Conservation (phyloP, 768 basidiomycete species). For the Agaricus subrufescens region DNA sequence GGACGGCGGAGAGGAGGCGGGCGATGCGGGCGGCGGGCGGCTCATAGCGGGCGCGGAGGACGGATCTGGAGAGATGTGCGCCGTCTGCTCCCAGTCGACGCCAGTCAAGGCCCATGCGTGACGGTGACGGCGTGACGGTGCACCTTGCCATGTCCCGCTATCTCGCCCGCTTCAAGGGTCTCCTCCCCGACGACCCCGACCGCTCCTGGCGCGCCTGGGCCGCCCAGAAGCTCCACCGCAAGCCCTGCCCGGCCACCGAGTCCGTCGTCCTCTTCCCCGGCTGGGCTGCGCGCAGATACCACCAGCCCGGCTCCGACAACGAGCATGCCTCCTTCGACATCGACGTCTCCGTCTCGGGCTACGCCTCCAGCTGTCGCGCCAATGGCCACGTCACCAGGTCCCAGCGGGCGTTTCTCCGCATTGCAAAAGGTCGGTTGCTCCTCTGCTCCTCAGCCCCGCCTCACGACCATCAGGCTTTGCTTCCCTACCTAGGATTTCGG, state of each 20-base stretch:
- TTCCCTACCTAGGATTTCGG: constrained; percentile 56
- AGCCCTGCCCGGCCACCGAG: constrained; percentile 25
- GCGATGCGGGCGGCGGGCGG: constrained; percentile 66
- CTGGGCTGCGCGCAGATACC: constrained; percentile 64
- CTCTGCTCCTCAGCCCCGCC: neutral
- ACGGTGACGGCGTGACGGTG: neutral
- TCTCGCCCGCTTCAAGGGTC: neutral
- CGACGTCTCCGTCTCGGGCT: constrained; percentile 74
- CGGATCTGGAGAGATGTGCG: neutral
- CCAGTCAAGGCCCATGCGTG: neutral
- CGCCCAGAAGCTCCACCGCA: neutral
- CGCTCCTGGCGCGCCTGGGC: constrained; percentile 13
- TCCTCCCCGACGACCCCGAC: constrained; percentile 6
- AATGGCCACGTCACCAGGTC: constrained; percentile 64
- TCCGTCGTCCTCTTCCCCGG: constrained; percentile 69
- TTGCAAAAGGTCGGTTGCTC: constrained; percentile 63
- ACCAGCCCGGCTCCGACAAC: neutral
- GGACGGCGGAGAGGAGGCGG: constrained; percentile 85
- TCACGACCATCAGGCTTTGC: constrained; percentile 53
- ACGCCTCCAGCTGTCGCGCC: constrained; percentile 56
- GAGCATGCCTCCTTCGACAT: constrained; percentile 53
- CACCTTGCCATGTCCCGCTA: neutral
- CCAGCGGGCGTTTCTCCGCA: constrained; percentile 67
- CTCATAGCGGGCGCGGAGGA: constrained; percentile 33
- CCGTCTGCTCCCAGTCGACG: neutral